Evolutionary conservation across 2,329 filamentous ascomycete genomes (phyloP).

Genomic region (Aspergillus texensis): DNA sequence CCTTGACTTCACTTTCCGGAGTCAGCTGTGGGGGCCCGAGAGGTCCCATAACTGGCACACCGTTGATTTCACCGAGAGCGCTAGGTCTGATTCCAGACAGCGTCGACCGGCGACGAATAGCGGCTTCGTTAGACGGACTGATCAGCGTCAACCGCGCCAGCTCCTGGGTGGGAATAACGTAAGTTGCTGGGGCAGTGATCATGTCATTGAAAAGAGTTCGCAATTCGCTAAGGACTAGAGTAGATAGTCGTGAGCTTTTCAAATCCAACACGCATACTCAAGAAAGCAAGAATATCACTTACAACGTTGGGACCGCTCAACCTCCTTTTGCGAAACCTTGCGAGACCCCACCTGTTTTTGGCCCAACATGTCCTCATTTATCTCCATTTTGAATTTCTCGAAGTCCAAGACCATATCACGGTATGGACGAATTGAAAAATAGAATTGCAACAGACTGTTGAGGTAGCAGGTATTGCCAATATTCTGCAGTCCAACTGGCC

Average conservation of each 20-base stretch:
- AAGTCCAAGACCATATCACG: constrained; percentile 79
- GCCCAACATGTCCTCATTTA: constrained; percentile 64
- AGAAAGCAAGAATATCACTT: constrained; percentile 42
- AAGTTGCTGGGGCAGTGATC: constrained; percentile 62
- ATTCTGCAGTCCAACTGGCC: constrained; percentile 86
- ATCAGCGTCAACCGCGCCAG: constrained; percentile 80
- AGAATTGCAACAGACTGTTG: constrained; percentile 93
- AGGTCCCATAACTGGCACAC: constrained; percentile 50
- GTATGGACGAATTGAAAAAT: constrained; percentile 83
- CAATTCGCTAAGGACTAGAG: constrained; percentile 73
- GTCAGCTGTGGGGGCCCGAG: constrained; percentile 41
- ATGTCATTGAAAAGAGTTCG: constrained; percentile 70
- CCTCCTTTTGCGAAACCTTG: constrained; percentile 61
- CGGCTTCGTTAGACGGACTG: constrained; percentile 57
- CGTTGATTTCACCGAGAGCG: constrained; percentile 47
- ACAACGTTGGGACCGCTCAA: constrained; percentile 72
- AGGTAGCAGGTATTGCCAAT: constrained; percentile 98
- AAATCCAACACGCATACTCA: background rate
- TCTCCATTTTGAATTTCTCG: constrained; percentile 68
- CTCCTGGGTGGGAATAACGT: constrained; percentile 72
- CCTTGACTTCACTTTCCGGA: constrained; percentile 20
- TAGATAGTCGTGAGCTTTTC: constrained; percentile 8
- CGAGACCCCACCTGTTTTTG: constrained; percentile 75
- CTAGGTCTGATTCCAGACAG: constrained; percentile 34
- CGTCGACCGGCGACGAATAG: constrained; percentile 53